Conservation (phyloP, 2,329 filamentous ascomycete genomes). For the Dothiorella sarmentorum region DNA sequence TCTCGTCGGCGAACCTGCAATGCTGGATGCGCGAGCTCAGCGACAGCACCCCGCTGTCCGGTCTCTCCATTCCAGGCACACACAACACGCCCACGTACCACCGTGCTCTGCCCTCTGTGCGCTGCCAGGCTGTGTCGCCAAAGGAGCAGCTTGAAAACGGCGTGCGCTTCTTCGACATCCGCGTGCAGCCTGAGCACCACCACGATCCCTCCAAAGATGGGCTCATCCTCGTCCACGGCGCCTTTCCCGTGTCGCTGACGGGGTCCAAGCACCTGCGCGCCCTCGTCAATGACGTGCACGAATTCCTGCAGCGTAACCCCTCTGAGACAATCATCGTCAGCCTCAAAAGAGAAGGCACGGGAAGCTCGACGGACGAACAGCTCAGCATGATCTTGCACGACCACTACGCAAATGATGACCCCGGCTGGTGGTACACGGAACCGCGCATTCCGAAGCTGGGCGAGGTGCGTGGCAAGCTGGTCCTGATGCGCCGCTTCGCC, state of each 20-base stretch:
- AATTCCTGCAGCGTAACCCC: conserved; percentile 73
- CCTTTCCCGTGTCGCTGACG: conserved; percentile 81
- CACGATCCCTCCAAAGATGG: conserved; percentile 59
- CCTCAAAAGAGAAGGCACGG: conserved; percentile 86
- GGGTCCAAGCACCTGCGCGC: conserved; percentile 75
- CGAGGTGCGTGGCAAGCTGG: conserved; percentile 74
- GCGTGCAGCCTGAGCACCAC: conserved; percentile 65
- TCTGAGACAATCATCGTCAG: conserved; percentile 81
- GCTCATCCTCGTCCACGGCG: conserved; percentile 81
- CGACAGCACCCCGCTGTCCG: conserved; percentile 69
- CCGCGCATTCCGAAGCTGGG: conserved; percentile 74
- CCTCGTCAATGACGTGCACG: conserved; percentile 66
- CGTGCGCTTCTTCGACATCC: conserved; percentile 90
- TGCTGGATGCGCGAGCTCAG: conserved; percentile 78
- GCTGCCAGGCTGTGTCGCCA: conserved; percentile 81
- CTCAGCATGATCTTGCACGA: conserved; percentile 69
- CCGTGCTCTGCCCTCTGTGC: conserved; percentile 82
- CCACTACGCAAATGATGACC: conserved; percentile 62
- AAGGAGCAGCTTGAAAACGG: conserved; percentile 80
- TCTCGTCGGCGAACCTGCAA: conserved; percentile 66
- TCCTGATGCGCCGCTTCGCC: conserved; percentile 77
- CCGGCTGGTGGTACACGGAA: conserved; percentile 71
- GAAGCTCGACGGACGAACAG: conserved; percentile 73
- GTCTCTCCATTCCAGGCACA: conserved; percentile 87
- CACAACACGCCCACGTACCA: conserved; percentile 90